A percentile compares a stretch with the other conserved stretches of the same genome.
Evolutionary conservation across 352 stramenopile genomes (phyloP).

Genomic region (Phytophthora capsici): DNA sequence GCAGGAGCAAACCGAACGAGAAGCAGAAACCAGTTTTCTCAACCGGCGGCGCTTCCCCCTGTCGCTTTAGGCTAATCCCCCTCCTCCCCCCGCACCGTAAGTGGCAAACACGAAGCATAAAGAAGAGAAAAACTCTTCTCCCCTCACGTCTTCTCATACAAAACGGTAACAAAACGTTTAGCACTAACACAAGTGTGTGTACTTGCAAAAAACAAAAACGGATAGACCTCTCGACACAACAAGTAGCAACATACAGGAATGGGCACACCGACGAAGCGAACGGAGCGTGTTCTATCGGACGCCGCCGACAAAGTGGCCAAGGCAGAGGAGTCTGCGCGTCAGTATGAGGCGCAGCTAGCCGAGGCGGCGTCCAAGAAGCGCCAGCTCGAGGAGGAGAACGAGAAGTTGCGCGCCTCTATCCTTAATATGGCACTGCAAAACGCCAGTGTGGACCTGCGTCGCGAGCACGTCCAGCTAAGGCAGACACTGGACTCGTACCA

Average conservation of each 20-base stretch:
- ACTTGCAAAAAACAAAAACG: background rate
- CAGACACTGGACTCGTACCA: slow-evolving; percentile 89
- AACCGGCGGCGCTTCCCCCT: slow-evolving; percentile 11
- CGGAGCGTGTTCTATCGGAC: slow-evolving; percentile 73
- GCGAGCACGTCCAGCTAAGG: slow-evolving; percentile 82
- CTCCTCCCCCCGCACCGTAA: background rate
- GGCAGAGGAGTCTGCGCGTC: slow-evolving; percentile 64
- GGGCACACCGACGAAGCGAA: slow-evolving; percentile 57
- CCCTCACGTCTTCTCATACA: background rate
- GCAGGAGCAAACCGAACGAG: slow-evolving; percentile 24
- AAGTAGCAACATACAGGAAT: slow-evolving; percentile 32
- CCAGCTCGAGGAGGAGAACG: slow-evolving; percentile 81
- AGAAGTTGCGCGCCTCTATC: slow-evolving; percentile 81
- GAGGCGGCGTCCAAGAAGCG: slow-evolving; percentile 74
- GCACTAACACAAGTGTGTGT: background rate
- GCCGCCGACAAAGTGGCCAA: slow-evolving; percentile 77
- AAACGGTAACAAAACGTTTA: background rate
- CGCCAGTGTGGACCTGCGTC: slow-evolving; percentile 78
- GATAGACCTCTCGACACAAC: background rate
- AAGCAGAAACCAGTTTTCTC: slow-evolving; percentile 40
- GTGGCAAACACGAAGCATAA: background rate
- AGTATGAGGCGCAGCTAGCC: slow-evolving; percentile 59
- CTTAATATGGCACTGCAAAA: slow-evolving; percentile 78
- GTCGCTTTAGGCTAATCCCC: slow-evolving; percentile 8
- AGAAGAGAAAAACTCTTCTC: background rate